Base-by-base conservation (phyloP, 768 basidiomycete species). In the button mushroom (Agaricus bisporus) region DNA sequence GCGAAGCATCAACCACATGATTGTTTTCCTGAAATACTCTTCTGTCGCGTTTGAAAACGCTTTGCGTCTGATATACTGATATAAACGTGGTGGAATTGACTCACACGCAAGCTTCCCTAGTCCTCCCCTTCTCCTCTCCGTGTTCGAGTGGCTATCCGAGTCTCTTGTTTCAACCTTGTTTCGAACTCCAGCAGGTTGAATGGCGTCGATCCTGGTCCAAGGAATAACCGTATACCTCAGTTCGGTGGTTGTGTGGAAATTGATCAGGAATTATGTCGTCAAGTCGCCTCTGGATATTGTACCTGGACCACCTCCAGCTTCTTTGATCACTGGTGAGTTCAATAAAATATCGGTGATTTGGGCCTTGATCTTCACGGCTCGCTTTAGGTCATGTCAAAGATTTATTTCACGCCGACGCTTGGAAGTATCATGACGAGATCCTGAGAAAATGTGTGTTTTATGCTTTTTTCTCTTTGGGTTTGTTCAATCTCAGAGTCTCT, bases 391-490 rank as follows among this genome's bases (percentile, higher is more conserved):
- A 70, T 54, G 56, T 72, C 7, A 41, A 58, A 15, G 63, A 70
- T 26, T 36, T 72, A 5, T 68, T 73, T 58, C 57, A 62, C 29
- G 50, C 59, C 1, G 58, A 71, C 48, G 66, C 59, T 4, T 73
- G 69, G 71, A 63, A 63, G 5, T 77, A 68, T 51, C 69, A 76
- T 53, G 54, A 61, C 15, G 59, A 62, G 14, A 60, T 75, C 18
- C 57, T 64, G 10, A 49, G 61, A 45, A 67, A 61, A 36, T 77
- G 72, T 69, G 55, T 59, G 62, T 32, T 11, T 15, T 20, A 47
- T 17, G 25, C 41, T 18, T 22, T 14, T 41, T 11, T 17, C 11
- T 6, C 36, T 1, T 17, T 41, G 2, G 20, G 17, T 49, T 7
- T 22, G 15, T 11, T 14, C n/a, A 36, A 15, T 17, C 43, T 32